These are phyloP conservation scores for Hypoxylon fuscum DNA, from an alignment of 495 filamentous ascomycete species.

Conservation along the genomic window DNA sequence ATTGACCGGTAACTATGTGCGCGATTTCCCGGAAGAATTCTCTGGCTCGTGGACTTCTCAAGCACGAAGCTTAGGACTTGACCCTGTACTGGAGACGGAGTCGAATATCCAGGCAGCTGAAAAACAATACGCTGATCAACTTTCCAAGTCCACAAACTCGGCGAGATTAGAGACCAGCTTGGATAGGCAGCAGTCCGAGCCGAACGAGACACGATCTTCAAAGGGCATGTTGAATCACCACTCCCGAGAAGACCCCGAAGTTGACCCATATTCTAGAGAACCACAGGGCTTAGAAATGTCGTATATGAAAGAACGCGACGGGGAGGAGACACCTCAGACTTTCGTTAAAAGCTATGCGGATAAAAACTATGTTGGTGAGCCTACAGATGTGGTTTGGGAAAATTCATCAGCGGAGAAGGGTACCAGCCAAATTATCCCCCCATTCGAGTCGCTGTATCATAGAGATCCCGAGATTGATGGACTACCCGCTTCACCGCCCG, in stretches of 20 bases:
- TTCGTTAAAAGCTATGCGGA: constrained; percentile 45
- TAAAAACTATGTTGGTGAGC: constrained; percentile 40
- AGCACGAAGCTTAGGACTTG: constrained; percentile 2
- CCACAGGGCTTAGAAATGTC: constrained; percentile 50
- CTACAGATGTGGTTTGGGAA: constrained; percentile 8
- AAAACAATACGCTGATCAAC: constrained; percentile 31
- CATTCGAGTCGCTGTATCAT: constrained; percentile 24
- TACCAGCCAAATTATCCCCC: constrained; percentile 7
- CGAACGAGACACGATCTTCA: constrained; percentile 17
- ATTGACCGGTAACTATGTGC: constrained; percentile 55
- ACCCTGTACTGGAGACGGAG: neutral
- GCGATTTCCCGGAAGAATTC: constrained; percentile 59
- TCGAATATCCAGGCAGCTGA: constrained; percentile 33
- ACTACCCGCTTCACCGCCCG: constrained; percentile 11
- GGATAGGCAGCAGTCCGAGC: constrained; percentile 38
- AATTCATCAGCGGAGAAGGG: constrained; percentile 11
- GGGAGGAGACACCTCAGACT: constrained; percentile 23
- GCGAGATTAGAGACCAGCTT: constrained; percentile 47
- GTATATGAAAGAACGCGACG: constrained; percentile 47
- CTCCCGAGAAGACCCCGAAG: constrained; percentile 29
- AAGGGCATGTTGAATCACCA: constrained; percentile 17
- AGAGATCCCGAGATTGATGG: constrained; percentile 42
- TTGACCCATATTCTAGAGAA: constrained; percentile 49
- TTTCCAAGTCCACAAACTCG: constrained; percentile 35
- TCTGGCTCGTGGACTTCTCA: constrained; percentile 45